Conservation (phyloP, 768 basidiomycete species). For the Kwoniella newhampshirensis region DNA sequence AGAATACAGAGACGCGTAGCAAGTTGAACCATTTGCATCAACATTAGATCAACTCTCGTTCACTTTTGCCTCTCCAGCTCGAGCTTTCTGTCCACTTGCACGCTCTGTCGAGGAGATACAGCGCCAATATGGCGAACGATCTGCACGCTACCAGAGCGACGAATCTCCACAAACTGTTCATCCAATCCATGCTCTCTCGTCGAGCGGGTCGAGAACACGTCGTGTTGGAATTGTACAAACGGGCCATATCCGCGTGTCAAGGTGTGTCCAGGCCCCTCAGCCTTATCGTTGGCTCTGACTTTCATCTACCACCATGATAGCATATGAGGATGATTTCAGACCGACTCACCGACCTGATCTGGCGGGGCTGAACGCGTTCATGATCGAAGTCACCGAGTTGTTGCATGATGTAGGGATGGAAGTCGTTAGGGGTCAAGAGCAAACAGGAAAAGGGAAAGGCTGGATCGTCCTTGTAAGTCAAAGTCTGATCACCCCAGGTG, state of each 20-base stretch:
- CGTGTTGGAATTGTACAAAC: conserved; percentile 44
- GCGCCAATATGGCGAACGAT: no score
- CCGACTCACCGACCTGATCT: conserved; percentile 19
- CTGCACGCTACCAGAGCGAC: conserved; percentile 3
- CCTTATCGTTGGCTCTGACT: not conserved
- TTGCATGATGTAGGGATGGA: conserved; percentile 41
- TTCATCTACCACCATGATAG: not conserved
- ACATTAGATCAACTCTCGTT: not conserved
- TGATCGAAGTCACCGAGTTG: conserved; percentile 28
- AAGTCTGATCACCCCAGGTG: no score
- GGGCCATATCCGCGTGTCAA: conserved; percentile 34
- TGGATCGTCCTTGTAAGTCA: conserved; percentile 42
- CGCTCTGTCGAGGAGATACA: not conserved
- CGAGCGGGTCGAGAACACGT: conserved; percentile 34
- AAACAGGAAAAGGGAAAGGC: conserved; percentile 23
- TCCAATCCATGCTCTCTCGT: conserved; percentile 45
- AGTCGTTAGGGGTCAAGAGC: conserved; percentile 29
- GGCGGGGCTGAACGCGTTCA: conserved; percentile 26
- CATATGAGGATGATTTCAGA: conserved; percentile 20
- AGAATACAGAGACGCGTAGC: conserved; percentile 6
- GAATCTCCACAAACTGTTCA: conserved; percentile 43
- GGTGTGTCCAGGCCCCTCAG: conserved; percentile 22
- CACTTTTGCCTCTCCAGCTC: not conserved
- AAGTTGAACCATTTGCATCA: no score
- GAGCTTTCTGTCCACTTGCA: not conserved